phyloP scores from a whole-genome alignment of 768 basidiomycete species.

The Suillus lakei region DNA sequence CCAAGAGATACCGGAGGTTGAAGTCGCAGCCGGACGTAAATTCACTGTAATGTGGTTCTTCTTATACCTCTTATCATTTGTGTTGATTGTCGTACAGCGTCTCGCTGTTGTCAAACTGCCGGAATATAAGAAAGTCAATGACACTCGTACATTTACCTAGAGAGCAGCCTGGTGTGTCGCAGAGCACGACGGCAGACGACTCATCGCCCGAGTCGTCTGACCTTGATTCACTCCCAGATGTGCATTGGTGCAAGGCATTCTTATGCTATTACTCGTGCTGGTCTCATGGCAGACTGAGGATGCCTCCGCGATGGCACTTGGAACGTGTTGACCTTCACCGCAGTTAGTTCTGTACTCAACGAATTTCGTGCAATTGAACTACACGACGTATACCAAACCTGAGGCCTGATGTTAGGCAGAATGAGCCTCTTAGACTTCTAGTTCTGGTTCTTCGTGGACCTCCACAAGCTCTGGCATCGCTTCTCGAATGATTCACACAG shows the following conservation, averaged over 20 bases:
- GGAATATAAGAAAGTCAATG: background rate
- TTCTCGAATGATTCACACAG: background rate
- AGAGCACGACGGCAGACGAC: background rate
- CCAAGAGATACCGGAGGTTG: background rate
- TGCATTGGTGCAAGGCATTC: background rate
- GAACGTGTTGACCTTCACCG: background rate
- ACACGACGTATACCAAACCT: background rate
- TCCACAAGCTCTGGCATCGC: background rate
- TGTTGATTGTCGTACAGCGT: background rate
- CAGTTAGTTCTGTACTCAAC: background rate
- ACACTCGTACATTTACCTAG: background rate
- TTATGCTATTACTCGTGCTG: background rate
- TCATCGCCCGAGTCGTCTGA: background rate
- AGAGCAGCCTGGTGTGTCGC: background rate
- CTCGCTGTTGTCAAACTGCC: background rate
- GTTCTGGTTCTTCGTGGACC: background rate
- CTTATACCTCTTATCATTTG: too few relatives aligned
- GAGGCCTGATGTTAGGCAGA: background rate
- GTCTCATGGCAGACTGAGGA: slow-evolving; percentile 3
- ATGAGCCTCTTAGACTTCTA: background rate
- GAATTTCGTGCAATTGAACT: background rate
- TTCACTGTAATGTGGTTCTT: background rate
- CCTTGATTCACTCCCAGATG: background rate
- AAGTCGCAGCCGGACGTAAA: slow-evolving; percentile 2
- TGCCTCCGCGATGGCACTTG: background rate